These are phyloP conservation scores for Acanthamoeba culbertsoni DNA, from an alignment of 208 protist species.

Conservation along the genomic window DNA sequence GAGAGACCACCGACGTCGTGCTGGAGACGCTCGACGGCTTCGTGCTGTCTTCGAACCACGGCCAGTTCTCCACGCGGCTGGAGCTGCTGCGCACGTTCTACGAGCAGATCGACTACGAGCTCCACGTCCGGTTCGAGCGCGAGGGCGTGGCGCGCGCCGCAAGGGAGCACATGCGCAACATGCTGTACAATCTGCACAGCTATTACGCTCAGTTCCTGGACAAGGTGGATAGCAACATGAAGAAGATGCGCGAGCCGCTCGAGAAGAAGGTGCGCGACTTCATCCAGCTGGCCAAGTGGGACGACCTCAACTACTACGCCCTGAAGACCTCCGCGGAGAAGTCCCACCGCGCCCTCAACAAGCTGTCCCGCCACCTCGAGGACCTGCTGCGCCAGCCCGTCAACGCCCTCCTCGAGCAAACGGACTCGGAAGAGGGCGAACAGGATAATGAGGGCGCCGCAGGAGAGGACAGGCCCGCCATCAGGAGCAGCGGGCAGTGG, in stretches of 20 bases:
- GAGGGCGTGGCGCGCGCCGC: neutral
- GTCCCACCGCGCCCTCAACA: slow-evolving; percentile 89
- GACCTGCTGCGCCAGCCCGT: slow-evolving; percentile 36
- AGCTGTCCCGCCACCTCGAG: slow-evolving; percentile 51
- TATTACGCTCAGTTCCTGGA: slow-evolving; percentile 78
- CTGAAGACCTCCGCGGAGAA: slow-evolving; percentile 93
- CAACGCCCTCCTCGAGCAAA: slow-evolving; percentile 23
- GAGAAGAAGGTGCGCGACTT: slow-evolving; percentile 83
- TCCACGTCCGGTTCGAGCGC: slow-evolving; percentile 16
- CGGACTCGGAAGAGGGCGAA: neutral
- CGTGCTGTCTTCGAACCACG: slow-evolving; percentile 73
- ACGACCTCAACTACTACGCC: slow-evolving; percentile 91
- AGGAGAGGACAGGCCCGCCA: neutral
- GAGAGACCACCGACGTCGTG: slow-evolving; percentile 38
- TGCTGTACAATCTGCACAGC: slow-evolving; percentile 74
- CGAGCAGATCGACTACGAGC: slow-evolving; percentile 63
- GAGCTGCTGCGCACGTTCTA: slow-evolving; percentile 74
- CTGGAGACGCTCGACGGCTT: slow-evolving; percentile 69
- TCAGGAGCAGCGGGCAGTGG: neutral
- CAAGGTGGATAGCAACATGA: neutral
- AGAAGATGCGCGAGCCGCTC: slow-evolving; percentile 66
- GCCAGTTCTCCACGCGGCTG: slow-evolving; percentile 80
- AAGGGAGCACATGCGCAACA: neutral
- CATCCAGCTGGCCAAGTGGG: slow-evolving; percentile 83
- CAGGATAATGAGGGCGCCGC: neutral